Conservation (phyloP, 768 basidiomycete species). For the Mycena amicta region DNA sequence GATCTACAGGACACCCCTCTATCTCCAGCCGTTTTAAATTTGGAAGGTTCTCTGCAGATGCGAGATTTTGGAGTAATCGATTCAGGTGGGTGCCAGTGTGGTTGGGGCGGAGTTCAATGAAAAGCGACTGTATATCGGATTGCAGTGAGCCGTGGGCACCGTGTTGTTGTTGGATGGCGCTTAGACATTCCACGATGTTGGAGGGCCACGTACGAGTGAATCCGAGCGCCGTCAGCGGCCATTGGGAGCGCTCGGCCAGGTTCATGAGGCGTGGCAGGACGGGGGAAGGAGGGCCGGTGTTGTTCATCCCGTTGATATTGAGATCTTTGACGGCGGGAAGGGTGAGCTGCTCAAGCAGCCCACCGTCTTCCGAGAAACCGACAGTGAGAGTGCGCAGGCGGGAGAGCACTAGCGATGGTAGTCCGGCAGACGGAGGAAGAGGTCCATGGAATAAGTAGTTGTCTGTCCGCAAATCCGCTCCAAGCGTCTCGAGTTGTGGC, state of each 20-base stretch:
- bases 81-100: neutral
- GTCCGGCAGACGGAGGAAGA: neutral
- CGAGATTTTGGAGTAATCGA: neutral
- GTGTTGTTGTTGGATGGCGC: neutral
- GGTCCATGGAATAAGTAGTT: conserved; percentile 1
- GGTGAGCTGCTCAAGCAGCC: neutral
- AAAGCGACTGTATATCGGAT: neutral
- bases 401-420: neutral
- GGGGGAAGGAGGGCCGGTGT: neutral
- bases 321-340: neutral
- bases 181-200: neutral
- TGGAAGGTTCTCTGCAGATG: neutral
- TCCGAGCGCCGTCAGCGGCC: neutral
- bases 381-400: neutral
- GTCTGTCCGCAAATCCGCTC: neutral
- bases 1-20: neutral
- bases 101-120: neutral
- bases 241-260: neutral
- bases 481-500: neutral
- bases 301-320: neutral
- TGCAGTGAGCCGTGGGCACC: neutral
- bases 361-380: neutral
- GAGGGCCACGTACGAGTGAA: neutral
- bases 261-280: neutral
- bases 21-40: neutral